A percentile compares a stretch with the other conserved stretches of the same genome.
These are phyloP conservation scores for Daedalea quercina DNA, from an alignment of 768 basidiomycete species.

Conservation along the genomic window DNA sequence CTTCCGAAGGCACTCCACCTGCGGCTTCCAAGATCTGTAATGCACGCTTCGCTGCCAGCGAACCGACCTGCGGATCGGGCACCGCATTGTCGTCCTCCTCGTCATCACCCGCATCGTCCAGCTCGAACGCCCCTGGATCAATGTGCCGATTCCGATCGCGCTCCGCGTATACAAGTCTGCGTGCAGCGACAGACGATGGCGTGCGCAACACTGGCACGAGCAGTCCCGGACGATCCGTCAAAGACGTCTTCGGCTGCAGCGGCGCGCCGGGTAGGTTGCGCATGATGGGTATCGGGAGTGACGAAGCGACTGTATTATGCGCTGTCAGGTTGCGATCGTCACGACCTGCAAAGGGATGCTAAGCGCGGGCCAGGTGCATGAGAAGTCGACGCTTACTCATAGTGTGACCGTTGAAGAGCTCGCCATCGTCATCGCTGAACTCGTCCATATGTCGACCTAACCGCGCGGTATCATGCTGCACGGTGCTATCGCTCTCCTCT, in stretches of 20 bases:
- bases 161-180: conserved; percentile 59
- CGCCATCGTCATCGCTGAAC: conserved; percentile 8
- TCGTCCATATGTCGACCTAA: conserved; percentile 4
- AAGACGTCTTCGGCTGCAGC: conserved; percentile 46
- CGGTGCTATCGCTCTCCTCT: conserved; percentile 21
- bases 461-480: conserved; percentile 7
- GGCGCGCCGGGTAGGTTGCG: conserved; percentile 46
- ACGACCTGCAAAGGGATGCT: conserved; percentile 1
- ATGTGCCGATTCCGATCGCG: conserved; percentile 57
- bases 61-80: conserved; percentile 35
- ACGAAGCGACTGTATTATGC: conserved; percentile 33
- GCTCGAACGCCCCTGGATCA: conserved; percentile 68
- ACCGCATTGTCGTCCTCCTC: conserved; percentile 30
- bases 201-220: conserved; percentile 27
- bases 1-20: conserved; percentile 48
- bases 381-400: neutral
- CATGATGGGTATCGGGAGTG: conserved; percentile 58
- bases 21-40: conserved; percentile 65
- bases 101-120: conserved; percentile 47
- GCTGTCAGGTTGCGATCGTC: conserved; percentile 5
- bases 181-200: conserved; percentile 42
- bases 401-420: neutral
- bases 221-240: conserved; percentile 30
- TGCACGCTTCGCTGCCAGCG: conserved; percentile 44
- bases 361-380: neutral